Base-by-base conservation (phyloP, 208 protist genomes). In the Leishmania gerbilli region DNA sequence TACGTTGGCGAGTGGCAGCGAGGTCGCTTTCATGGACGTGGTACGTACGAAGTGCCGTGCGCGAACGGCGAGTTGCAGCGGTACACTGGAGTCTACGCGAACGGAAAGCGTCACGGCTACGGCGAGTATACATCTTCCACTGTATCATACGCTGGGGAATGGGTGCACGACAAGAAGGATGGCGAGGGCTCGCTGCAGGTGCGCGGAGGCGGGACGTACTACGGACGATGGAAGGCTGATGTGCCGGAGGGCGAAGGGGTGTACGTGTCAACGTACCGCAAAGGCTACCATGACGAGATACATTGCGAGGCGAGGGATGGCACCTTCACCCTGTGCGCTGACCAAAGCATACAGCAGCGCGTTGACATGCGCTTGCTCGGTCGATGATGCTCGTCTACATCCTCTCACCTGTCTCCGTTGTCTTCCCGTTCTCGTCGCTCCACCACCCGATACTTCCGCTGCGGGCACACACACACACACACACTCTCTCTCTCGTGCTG, bases 1-100 rank as follows among this genome's bases (percentile, higher is more conserved):
- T 98, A 96, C 84, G 87, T 86, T 31, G 95, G 95, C 6, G 79
- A 91, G 71, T 97, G 92, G 92, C 60, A 76, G 60, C 83, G 91
- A 13, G 91, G 89, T 27, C 82, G 79, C 42, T 91, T 89, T 79
- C 88, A 98, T 51, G 94, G 94, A 11, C 65, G 84, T 11, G 95
- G 95, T 55, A 87, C 80, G 42, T 90, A 92, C 65, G 62, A 85
- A 67, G 56, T 67, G 17, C 67, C 71, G 51, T 78, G 67, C 55
- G 77, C 65, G 51, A 77, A 58, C 37, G 79, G 78, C n/a, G 81
- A 68, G 78, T 65, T 68, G 58, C 76, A 77, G 60, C 69, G 79
- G 40, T 98, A 98, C 87, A 78, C 77, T 3, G 96, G 96, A 60
- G 75, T 78, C 13, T 98, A 95, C 72, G 64, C 60, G 6, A 68